These are phyloP conservation scores for Tricholoma matsutake DNA, from an alignment of 768 basidiomycete species.

Conservation along the genomic window DNA sequence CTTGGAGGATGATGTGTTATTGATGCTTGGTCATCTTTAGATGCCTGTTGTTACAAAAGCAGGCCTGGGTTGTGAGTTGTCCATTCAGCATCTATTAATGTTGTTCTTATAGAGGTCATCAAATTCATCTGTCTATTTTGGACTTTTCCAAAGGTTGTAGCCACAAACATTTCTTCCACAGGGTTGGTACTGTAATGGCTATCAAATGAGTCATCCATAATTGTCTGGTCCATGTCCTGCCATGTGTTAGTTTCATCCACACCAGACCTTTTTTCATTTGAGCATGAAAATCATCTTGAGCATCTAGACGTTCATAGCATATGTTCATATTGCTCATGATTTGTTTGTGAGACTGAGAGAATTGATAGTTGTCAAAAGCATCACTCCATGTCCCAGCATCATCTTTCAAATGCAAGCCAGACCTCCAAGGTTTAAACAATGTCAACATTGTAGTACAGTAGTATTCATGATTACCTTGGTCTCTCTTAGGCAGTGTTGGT, in stretches of 20 bases:
- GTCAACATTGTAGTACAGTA: conserved; percentile 20
- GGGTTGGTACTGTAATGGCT: background rate
- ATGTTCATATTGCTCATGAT: conserved; percentile 25
- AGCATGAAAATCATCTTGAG: conserved; percentile 24
- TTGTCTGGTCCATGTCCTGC: background rate
- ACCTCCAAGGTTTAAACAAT: conserved; percentile 23
- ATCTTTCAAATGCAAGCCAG: conserved; percentile 15
- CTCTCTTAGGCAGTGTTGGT: conserved; percentile 19
- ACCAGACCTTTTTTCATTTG: conserved; percentile 10
- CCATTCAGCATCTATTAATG: background rate
- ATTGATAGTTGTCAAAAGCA: background rate
- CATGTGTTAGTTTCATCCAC: background rate
- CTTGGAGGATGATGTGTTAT: background rate
- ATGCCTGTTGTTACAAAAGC: background rate
- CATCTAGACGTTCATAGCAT: conserved; percentile 28
- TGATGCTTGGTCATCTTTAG: background rate
- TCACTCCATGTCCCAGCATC: conserved; percentile 15
- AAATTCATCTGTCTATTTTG: background rate
- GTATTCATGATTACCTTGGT: conserved; percentile 28
- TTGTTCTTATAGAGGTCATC: background rate
- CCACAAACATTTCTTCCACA: background rate
- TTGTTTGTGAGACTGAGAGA: conserved; percentile 10
- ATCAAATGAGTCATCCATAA: background rate
- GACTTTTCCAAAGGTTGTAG: background rate
- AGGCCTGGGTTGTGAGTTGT: background rate